A percentile compares a stretch with the other conserved stretches of the same genome.
Conservation (phyloP, 441 rosid species). For the Arabidopsis lyrata region DNA sequence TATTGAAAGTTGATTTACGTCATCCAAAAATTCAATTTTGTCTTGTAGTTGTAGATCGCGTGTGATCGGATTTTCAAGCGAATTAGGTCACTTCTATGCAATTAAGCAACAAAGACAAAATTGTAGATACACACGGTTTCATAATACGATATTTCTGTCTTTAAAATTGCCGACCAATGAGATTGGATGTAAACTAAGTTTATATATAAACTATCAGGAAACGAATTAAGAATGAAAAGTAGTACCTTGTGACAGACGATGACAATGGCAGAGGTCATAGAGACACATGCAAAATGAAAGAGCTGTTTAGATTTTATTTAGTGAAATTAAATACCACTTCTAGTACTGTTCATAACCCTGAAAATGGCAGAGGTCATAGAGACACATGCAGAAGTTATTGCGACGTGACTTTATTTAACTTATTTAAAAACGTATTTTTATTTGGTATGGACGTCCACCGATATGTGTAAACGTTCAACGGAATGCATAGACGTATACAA, state of each 20-base stretch:
- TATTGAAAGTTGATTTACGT: no score
- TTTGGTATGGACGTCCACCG: neutral
- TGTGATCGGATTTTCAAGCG: neutral
- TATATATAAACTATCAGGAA: no score
- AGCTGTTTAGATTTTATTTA: neutral
- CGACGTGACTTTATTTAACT: constrained; percentile 4
- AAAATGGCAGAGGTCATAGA: constrained; percentile 5
- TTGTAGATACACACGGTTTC: no score
- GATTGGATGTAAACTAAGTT: neutral
- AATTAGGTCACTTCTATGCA: neutral
- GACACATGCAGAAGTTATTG: constrained; percentile 19
- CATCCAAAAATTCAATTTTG: no score
- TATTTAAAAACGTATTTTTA: neutral
- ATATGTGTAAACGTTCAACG: neutral
- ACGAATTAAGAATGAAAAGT: no score
- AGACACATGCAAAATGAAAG: neutral
- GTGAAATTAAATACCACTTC: neutral
- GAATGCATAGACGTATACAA: neutral
- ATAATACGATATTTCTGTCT: no score
- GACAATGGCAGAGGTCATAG: neutral
- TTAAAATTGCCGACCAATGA: neutral
- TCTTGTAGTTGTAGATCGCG: no score
- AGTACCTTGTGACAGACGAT: no score
- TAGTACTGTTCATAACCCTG: neutral
- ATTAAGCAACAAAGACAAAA: neutral